Base-by-base conservation (phyloP, 768 basidiomycete species). In the Amanita inopinata region DNA sequence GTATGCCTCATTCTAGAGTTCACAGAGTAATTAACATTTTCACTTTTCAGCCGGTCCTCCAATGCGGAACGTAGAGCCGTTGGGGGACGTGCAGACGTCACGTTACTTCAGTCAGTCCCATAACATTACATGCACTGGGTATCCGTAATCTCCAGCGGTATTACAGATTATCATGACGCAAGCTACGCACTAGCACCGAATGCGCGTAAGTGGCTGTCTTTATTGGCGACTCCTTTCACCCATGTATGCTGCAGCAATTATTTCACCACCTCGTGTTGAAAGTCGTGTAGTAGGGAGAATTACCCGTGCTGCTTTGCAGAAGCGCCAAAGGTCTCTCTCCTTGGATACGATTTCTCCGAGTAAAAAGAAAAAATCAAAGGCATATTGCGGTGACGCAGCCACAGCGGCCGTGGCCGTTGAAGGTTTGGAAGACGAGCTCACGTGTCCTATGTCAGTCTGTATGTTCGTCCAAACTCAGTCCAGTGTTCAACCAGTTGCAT, bases 381-480 rank as follows among this genome's bases (percentile, higher is more conserved):
- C 51, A 9, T 44, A 37, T 35, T 51, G 46, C 18, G 45, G 46
- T 20, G 54, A 56, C 22, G 49, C 27, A 28, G 27, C 27, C n/a
- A 28, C 7, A 39, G 19, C 23, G 62, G 7, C 40, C 46, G 36
- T 49, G 49, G 24, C 52, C 63, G 12, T 83, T 31, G 62, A 63
- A 2, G 63, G 50, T n/a, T 73, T 77, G 36, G 81, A 80, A 54
- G 70, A 75, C 33, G 82, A 83, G 51, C 57, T 85, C 36, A 74
- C 63, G 11, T 87, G 84, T 57, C 74, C 84, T 1, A 81, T 87
- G 84, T 85, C 56, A 35, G 81, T 68, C 40, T 32, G 27, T 23
- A 17, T 19, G 10, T 45, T 40, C 22, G 19, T 42, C 35, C 34
- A 20, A n/a, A 20, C 36, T n/a, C 37, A 46, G 30, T 40, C 40